phyloP scores from a whole-genome alignment of 768 basidiomycete genomes.

The Tremella fuciformis region DNA sequence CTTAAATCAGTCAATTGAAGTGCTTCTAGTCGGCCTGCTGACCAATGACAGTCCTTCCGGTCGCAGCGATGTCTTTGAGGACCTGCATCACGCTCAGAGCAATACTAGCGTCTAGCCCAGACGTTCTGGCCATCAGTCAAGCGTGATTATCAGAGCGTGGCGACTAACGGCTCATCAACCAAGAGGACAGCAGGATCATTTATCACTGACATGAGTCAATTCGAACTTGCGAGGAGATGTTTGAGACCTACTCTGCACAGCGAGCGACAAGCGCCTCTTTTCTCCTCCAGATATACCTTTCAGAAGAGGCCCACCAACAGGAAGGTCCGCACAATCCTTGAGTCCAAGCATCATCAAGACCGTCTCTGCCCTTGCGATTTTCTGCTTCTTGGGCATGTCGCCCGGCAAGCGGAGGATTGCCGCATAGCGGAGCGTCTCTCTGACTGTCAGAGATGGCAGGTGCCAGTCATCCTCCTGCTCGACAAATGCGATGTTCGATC shows the following conservation, averaged over 20 bases:
- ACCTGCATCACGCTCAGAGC: slow-evolving; percentile 57
- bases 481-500: slow-evolving; percentile 52
- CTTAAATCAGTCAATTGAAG: slow-evolving; percentile 16
- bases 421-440: slow-evolving; percentile 52
- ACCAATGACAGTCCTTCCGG: slow-evolving; percentile 55
- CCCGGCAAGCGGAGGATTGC: slow-evolving; percentile 54
- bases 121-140: slow-evolving; percentile 30
- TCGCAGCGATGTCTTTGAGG: slow-evolving; percentile 53
- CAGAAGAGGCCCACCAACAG: slow-evolving; percentile 55
- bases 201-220: slow-evolving; percentile 40
- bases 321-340: slow-evolving; percentile 56
- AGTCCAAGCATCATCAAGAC: slow-evolving; percentile 56
- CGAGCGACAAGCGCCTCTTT: slow-evolving; percentile 56
- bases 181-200: slow-evolving; percentile 54
- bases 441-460: slow-evolving; percentile 51
- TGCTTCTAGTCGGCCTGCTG: neutral
- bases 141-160: neutral
- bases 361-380: slow-evolving; percentile 56
- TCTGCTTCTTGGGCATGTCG: slow-evolving; percentile 48
- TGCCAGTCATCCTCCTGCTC: slow-evolving; percentile 56
- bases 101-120: slow-evolving; percentile 56
- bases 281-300: slow-evolving; percentile 59
- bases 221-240: slow-evolving; percentile 19
- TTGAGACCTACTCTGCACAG: slow-evolving; percentile 52
- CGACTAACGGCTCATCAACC: slow-evolving; percentile 49